Evolutionary conservation across 768 basidiomycete genomes (phyloP), one percentile per base, ranked within the genome.

Genomic region (Trametes gibbosa): DNA sequence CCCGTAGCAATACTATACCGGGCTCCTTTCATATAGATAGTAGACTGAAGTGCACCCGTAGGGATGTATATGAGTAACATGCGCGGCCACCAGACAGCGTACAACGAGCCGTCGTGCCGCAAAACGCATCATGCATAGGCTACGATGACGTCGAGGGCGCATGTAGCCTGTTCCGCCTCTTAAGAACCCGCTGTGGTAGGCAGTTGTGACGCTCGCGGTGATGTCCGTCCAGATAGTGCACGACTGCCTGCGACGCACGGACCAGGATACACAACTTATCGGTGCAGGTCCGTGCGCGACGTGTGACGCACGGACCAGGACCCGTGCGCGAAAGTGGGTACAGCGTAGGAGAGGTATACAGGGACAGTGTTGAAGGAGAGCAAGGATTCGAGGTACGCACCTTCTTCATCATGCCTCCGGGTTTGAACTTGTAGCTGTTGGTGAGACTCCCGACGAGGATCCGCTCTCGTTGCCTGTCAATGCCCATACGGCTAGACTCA

Each of bases 331-430:
- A n/a, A n/a, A n/a, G n/a, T n/a, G n/a, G n/a, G n/a, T n/a, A n/a
- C n/a, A n/a, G n/a, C n/a, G n/a, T n/a, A n/a, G n/a, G n/a, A n/a
- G n/a, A n/a, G n/a, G n/a, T n/a, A 27, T 37, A 34, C n/a, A 51
- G 59, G 3, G 29, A 14, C 9, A 37, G n/a, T n/a, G n/a, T n/a
- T n/a, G n/a, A n/a, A n/a, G n/a, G 48, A 45, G 19, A 43, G 29
- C 46, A 45, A 63, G 16, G 42, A 41, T 19, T 14, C 8, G 29
- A 25, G 23, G 34, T 39, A 73, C 83, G 65, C 45, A 94, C 96
- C 85, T 98, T 97, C 80, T 98, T 98, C 86, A 98, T 93, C 72
- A 98, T 82, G 7, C 96, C 96, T 57, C 93, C 89, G 0, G 81
- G 73, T 70, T 95, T 96, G 81, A 96, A 98, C 73, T 93, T 93